Base-by-base conservation (phyloP, 2,329 filamentous ascomycete genomes). In the Colletotrichum sp. region DNA sequence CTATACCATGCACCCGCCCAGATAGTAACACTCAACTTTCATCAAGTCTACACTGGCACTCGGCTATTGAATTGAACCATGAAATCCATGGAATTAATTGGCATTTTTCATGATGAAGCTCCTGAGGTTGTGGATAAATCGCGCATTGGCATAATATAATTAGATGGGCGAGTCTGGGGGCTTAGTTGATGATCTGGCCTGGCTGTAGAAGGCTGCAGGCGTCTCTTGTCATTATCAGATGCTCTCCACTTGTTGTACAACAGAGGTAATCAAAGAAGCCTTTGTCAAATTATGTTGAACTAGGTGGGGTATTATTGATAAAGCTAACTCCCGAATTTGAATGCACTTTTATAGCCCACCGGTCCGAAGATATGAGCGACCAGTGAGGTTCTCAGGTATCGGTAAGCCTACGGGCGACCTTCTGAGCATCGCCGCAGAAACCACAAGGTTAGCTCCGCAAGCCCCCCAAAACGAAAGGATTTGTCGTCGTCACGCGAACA, bases 151-250 rank as follows among this genome's bases (percentile, higher is more conserved):
- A 5, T 44, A n/a, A 10, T n/a, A 44, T n/a, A 44, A 44, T n/a
- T 3, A n/a, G 39, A 44, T 1, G 36, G 9, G 0, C 5, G 3
- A n/a, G 18, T n/a, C 6, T n/a, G 18, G 39, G 2, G 1, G 6
- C 9, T 44, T 44, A 10, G 18, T 44, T 9, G 39, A 1, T 1
- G 18, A 44, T 0, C 18, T n/a, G 39, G 6, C 16, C 0, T 1
- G 39, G 39, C 5, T 44, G 0, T 44, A 10, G 5, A n/a, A 0
- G 1, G 39, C 3, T 44, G 9, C 2, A 10, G 18, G 39, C 18
- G 39, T 49, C 39, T 44, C 39, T 49, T n/a, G 5, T 49, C 18
- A 49, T 49, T n/a, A n/a, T 4, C 39, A n/a, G 9, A 49, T 49
- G 39, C 39, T 49, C 39, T 39, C 2, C 36, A 1, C 15, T 44